Base-by-base conservation (phyloP, 352 stramenopile genomes). In the Phytophthora rubi region DNA sequence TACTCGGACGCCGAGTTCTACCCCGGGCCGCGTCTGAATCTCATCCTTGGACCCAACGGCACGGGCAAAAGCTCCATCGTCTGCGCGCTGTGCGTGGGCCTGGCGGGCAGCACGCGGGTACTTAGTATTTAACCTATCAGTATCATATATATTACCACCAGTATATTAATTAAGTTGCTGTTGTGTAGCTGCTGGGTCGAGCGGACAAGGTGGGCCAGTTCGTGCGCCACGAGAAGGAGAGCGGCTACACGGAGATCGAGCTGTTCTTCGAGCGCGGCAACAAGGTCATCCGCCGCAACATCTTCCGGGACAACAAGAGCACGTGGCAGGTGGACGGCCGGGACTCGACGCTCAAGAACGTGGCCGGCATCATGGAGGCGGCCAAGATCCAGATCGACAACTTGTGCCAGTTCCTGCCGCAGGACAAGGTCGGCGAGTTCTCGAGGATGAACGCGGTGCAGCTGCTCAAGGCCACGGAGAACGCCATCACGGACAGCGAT, bases 341-440 rank as follows among this genome's bases (percentile, higher is more conserved):
- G 26, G 84, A 92, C 53, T 71, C 82, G 30, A 91, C 83, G 47
- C 80, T 92, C 4, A 93, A 91, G 63, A 80, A 84, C 10, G 77
- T 97, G 28, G 76, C 71, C 6, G 75, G 91, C 13, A 63, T 98
- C 6, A 96, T 98, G 61, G 71, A 90, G 42, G 70, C 80, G 15
- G 80, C 93, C n/a, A 88, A 95, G 39, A 99, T 99, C 65, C 87
- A 98, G 65, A 97, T 99, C 72, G 95, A 99, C 77, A 99, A 99
- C 70, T 83, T 99, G 35, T 99, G 97, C 64, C 98, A 99, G 51
- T 99, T 99, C 68, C 75, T 99, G 23, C 98, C 98, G 2, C 98
- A 99, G 76, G 97, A 99, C 70, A 98, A 97, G 75, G 97, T 97
- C 16, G 88, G 90, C 56, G 88, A 97, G 69, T 97, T 97, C 59